Conservation (phyloP, 495 filamentous ascomycete species). For the Tuber microsphaerosporum region DNA sequence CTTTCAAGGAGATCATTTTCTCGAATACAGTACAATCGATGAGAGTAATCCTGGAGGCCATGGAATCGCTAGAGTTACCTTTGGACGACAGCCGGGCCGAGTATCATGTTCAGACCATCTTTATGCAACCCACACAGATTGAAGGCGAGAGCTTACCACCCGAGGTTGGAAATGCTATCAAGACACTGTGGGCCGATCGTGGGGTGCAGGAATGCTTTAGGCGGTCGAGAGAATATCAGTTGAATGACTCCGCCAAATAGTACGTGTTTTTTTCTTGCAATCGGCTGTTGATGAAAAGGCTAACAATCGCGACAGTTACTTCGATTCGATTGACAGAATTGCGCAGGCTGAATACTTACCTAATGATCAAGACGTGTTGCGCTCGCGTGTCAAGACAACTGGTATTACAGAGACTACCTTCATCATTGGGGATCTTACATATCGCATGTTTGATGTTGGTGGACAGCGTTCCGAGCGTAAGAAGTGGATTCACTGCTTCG, state of each 20-base stretch:
- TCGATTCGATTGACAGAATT: conserved; percentile 89
- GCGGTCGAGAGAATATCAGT: conserved; percentile 89
- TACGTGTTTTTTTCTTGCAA: conserved; percentile 50
- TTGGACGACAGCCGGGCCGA: conserved; percentile 80
- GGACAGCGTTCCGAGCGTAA: conserved; percentile 97
- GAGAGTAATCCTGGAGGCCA: conserved; percentile 92
- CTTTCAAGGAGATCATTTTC: conserved; percentile 95
- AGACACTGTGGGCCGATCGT: conserved; percentile 84
- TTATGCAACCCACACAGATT: conserved; percentile 92
- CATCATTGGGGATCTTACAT: conserved; percentile 93
- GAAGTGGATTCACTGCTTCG: conserved; percentile 99
- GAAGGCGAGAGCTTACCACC: conserved; percentile 90
- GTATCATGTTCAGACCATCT: conserved; percentile 91
- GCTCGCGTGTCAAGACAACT: conserved; percentile 97
- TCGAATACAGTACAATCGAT: conserved; percentile 95
- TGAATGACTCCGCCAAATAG: conserved; percentile 98
- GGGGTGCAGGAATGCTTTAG: conserved; percentile 95
- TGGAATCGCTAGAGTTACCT: conserved; percentile 86
- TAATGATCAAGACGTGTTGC: conserved; percentile 93
- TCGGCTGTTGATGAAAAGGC: conserved; percentile 22
- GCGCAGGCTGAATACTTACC: conserved; percentile 89
- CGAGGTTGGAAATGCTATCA: conserved; percentile 89
- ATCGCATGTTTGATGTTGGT: conserved; percentile 99
- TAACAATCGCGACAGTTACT: conserved; percentile 64
- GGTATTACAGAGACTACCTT: conserved; percentile 99